phyloP scores from a whole-genome alignment of 306 rosid genomes.

The Vicia villosa region DNA sequence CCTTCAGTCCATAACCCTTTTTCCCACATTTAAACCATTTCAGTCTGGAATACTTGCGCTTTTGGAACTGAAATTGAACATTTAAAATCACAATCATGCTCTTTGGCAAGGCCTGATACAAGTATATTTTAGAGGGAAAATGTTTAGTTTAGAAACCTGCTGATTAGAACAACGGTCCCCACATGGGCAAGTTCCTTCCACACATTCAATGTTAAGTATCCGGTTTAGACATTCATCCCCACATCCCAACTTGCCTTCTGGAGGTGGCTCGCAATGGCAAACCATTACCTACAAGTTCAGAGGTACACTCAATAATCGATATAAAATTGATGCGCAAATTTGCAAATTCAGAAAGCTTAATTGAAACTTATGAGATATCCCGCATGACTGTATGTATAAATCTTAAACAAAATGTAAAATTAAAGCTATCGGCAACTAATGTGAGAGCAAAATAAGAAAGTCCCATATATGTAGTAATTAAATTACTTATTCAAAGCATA shows the following conservation, averaged over 20 bases:
- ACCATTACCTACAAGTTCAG: constrained; percentile 77
- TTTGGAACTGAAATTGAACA: constrained; percentile 82
- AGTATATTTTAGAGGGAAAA: constrained; percentile 18
- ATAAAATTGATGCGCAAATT: constrained; percentile 11
- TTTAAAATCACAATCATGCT: constrained; percentile 38
- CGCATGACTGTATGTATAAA: constrained; percentile 24
- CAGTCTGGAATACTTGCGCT: constrained; percentile 74
- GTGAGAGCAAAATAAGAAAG: constrained; percentile 5
- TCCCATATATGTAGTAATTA: not conserved
- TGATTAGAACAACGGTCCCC: constrained; percentile 89
- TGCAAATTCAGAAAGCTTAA: constrained; percentile 19
- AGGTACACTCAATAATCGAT: constrained; percentile 30
- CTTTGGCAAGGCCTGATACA: constrained; percentile 26
- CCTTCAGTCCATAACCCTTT: constrained; percentile 94
- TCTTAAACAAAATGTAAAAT: constrained; percentile 28
- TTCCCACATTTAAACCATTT: constrained; percentile 85
- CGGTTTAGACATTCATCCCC: constrained; percentile 96
- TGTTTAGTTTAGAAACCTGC: constrained; percentile 63
- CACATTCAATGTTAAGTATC: constrained; percentile 91
- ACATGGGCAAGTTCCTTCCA: constrained; percentile 92
- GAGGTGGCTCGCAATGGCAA: constrained; percentile 76
- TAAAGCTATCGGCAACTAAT: constrained; percentile 5
- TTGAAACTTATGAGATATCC: not conserved
- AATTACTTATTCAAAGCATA: constrained; percentile 30
- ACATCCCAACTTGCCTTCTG: constrained; percentile 73